Evolutionary conservation across 192 early-diverging fungal genomes (phyloP).

Genomic region (Phlyctochytrium bullatum): DNA sequence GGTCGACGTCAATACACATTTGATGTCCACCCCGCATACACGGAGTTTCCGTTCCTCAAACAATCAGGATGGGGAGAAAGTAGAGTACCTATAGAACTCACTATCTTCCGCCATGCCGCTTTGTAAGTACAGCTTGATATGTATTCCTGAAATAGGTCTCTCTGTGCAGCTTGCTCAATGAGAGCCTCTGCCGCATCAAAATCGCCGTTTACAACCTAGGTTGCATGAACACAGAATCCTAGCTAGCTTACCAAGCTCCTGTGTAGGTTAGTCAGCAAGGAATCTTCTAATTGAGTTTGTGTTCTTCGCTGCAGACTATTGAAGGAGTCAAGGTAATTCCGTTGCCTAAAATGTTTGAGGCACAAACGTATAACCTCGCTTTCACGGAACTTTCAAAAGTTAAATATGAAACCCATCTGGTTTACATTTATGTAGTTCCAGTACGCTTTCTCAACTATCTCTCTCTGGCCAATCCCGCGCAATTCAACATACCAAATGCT

Average conservation of each 20-base stretch:
- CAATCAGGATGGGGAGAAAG: conserved; percentile 8
- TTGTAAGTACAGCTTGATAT: conserved; percentile 67
- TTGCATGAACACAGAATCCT: not conserved
- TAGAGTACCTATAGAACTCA: conserved; percentile 14
- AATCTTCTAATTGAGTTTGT: conserved; percentile 69
- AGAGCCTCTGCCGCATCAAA: conserved; percentile 73
- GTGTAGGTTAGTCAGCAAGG: conserved; percentile 76
- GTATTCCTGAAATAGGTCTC: conserved; percentile 73
- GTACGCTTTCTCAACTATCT: conserved; percentile 64
- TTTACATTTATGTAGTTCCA: conserved; percentile 66
- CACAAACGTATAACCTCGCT: conserved; percentile 79
- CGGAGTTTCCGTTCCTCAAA: conserved; percentile 26
- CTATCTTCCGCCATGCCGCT: conserved; percentile 66
- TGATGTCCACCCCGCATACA: conserved; percentile 89
- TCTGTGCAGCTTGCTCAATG: conserved; percentile 56
- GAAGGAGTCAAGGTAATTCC: conserved; percentile 73
- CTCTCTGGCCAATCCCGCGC: conserved; percentile 67
- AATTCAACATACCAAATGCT: conserved; percentile 94
- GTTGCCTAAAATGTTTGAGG: conserved; percentile 84
- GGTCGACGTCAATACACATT: conserved; percentile 85
- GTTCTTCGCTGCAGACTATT: conserved; percentile 64
- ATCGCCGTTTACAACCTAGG: conserved; percentile 59
- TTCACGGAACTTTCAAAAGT: conserved; percentile 61
- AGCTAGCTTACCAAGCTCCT: conserved; percentile 28
- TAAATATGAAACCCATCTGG: not conserved